Evolutionary conservation across 495 filamentous ascomycete genomes (phyloP), one percentile per base, ranked within the genome.

Genomic region (Penicillium nucicola): DNA sequence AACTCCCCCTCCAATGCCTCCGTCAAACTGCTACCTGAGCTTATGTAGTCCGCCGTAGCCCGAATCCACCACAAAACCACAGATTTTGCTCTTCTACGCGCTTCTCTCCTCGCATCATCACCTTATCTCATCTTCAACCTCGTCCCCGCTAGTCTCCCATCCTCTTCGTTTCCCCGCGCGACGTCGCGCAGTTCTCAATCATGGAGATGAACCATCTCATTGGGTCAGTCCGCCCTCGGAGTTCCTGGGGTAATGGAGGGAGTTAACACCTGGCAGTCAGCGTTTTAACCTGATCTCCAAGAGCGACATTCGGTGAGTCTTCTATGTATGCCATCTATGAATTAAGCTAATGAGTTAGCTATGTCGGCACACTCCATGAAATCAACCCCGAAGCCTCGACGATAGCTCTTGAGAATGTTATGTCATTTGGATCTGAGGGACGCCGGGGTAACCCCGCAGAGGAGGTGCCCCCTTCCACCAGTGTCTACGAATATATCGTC

Each of bases 401-500:
- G 41, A 95, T 99, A 57, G 93, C 93, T 34, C 83, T 99, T 30
- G 91, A 99, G 64, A 88, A 93, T 75, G 93, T 99, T 62, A 80
- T 83, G 37, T 96, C 92, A 1, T 93, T 82, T 65, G 93, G 93
- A 51, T 96, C 92, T 12, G 93, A 99, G 76, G 90, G 90, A 34
- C 87, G 93, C 43, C 85, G 83, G 62, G 80, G 76, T 58, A 84
- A 84, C 47, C 88, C 86, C 6, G 79, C 81, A 6, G 87, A 93
- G 32, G 90, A 95, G 70, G 84, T 96, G 34, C 71, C 87, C 18
- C 79, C 88, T 6, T 92, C 89, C 0, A 82, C 88, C 45, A 86
- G 85, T 56, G 75, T 97, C 59, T 99, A 97, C 74, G 95, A 97
- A 65, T 97, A 99, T 77, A 97, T 99, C 61, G 92, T 99, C 52